Base-by-base conservation (phyloP, 371 early-diverging fungal genomes). In the Mortierella sp. region DNA sequence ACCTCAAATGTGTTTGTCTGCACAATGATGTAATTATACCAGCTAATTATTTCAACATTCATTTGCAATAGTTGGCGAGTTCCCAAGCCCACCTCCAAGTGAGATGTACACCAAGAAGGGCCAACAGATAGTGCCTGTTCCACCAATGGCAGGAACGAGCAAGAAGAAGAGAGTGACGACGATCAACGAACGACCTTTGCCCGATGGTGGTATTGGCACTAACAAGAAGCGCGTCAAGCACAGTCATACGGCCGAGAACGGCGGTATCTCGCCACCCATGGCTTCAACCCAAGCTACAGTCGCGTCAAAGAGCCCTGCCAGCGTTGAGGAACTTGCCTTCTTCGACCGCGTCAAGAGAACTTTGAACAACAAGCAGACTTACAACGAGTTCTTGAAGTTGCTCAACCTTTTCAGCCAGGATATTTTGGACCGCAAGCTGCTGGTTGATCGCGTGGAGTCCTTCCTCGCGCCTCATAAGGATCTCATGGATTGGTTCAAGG, bases 331-430 rank as follows among this genome's bases (percentile, higher is more conserved):
- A 81, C 90, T 97, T 10, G 96, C 95, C 38, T 95, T 98, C 79
- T 98, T 99, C 90, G 98, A 98, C 73, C 91, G 93, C 27, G 96
- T 96, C 79, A 97, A 98, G 89, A 91, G 94, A 78, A 90, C 94
- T 78, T 93, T 99, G 73, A 94, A 94, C 7, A 95, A 96, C 89
- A 95, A 96, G 75, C 90, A 92, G 18, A 93, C 97, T 0, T 99
- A 99, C 88, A 95, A 95, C 87, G 99, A 99, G 84, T 99, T 99
- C 89, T 91, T 99, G 71, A 99, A 99, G 90, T 91, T 97, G 4
- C 89, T 99, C 48, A 99, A 99, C 83, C 89, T 99, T 48, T 99
- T 95, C 89, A 98, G 96, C 78, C 98, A 99, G 83, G 97, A 98
- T 87, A 95, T 99, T 54, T 92, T 99, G 78, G 96, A 95, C 77